Evolutionary conservation across 2,329 filamentous ascomycete genomes (phyloP).

Genomic region (Pseudogymnoascus sp.): DNA sequence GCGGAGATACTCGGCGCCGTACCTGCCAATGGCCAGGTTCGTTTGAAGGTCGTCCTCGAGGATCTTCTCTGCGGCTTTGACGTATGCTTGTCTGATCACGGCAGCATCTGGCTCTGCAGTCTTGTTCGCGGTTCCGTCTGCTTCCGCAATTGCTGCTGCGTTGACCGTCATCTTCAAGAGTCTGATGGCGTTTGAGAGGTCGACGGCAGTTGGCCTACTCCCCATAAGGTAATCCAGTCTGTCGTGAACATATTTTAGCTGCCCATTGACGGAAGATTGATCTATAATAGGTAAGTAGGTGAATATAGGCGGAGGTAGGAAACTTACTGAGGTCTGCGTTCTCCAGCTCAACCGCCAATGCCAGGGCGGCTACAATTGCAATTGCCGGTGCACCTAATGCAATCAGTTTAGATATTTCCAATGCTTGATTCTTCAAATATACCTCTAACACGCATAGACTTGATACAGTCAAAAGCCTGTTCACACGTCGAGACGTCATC

Average conservation of each 20-base stretch:
- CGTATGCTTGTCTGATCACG: slow-evolving; percentile 60
- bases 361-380: slow-evolving; percentile 90
- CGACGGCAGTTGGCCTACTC: slow-evolving; percentile 89
- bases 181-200: slow-evolving; percentile 79
- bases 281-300: not conserved
- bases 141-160: slow-evolving; percentile 33
- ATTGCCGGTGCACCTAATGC: slow-evolving; percentile 74
- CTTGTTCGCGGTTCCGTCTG: slow-evolving; percentile 17
- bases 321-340: slow-evolving; percentile 40
- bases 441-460: slow-evolving; percentile 67
- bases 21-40: slow-evolving; percentile 75
- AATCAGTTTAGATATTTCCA: slow-evolving; percentile 13
- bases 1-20: slow-evolving; percentile 75
- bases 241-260: slow-evolving; percentile 62
- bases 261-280: slow-evolving; percentile 36
- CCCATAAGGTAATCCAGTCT: slow-evolving; percentile 81
- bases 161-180: slow-evolving; percentile 63
- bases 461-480: slow-evolving; percentile 76
- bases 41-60: slow-evolving; percentile 78
- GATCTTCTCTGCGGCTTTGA: slow-evolving; percentile 76
- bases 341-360: slow-evolving; percentile 75
- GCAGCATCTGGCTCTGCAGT: slow-evolving; percentile 34
- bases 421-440: slow-evolving; percentile 4
- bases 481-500: slow-evolving; percentile 60
- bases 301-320: not conserved